Conservation (phyloP, 2,329 filamentous ascomycete species). For the Hirsutella thompsonii region DNA sequence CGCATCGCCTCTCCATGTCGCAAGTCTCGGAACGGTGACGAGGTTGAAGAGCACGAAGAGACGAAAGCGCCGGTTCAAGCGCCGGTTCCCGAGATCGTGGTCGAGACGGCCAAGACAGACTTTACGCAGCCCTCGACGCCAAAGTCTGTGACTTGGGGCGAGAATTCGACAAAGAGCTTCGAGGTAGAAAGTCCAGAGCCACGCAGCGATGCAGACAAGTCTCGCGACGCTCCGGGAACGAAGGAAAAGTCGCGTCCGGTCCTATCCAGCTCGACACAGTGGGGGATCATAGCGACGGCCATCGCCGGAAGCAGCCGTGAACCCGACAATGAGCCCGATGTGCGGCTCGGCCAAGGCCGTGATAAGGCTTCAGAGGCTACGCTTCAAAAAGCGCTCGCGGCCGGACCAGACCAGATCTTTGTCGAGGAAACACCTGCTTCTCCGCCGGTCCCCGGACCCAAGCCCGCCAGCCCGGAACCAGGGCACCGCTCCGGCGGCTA, state of each 20-base stretch:
- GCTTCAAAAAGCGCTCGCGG: slow-evolving; percentile 9
- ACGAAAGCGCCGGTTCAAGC: slow-evolving; percentile 9
- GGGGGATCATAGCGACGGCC: slow-evolving; percentile 40
- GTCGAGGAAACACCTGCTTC: slow-evolving; percentile 27
- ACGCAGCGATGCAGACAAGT: slow-evolving; percentile 16
- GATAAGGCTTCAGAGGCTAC: slow-evolving; percentile 7
- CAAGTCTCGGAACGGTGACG: neutral
- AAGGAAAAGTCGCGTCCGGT: slow-evolving; percentile 20
- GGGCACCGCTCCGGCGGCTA: slow-evolving; percentile 52
- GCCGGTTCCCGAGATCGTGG: slow-evolving; percentile 20
- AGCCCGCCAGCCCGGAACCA: slow-evolving; percentile 33
- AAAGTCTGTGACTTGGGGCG: slow-evolving; percentile 51
- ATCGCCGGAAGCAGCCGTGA: slow-evolving; percentile 28
- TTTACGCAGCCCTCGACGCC: slow-evolving; percentile 27
- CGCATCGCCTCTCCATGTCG: slow-evolving; percentile 29
- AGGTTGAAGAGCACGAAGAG: slow-evolving; percentile 1
- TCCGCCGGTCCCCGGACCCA: slow-evolving; percentile 43
- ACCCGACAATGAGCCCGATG: slow-evolving; percentile 19
- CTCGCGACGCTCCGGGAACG: slow-evolving; percentile 11
- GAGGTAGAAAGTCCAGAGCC: slow-evolving; percentile 45
- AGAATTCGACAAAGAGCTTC: slow-evolving; percentile 52
- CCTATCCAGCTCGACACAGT: slow-evolving; percentile 28
- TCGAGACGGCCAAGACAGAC: slow-evolving; percentile 28
- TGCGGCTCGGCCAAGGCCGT: slow-evolving; percentile 4
- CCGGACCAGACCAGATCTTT: slow-evolving; percentile 10